These are phyloP conservation scores for Rhytidiadelphus loreus DNA, from an alignment of 225 moss, liverwort and hornwort genomes.

Conservation along the genomic window DNA sequence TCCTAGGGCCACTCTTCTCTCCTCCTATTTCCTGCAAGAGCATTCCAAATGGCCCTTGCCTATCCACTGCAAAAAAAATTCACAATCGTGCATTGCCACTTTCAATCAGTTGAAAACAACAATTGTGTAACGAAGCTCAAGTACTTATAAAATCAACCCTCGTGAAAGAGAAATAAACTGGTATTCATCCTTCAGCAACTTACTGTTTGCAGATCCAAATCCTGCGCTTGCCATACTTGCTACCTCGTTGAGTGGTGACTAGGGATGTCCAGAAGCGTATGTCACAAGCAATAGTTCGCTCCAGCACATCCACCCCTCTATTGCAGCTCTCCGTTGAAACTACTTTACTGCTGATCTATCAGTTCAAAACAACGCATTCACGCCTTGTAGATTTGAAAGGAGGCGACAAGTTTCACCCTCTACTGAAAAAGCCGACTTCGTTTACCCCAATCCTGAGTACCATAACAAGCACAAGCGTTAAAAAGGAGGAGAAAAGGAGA, in stretches of 20 bases:
- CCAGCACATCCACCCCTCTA: neutral
- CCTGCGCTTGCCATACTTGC: neutral
- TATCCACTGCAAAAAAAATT: constrained; percentile 13
- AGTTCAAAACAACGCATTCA: neutral
- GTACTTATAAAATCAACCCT: neutral
- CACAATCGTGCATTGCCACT: neutral
- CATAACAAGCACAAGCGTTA: neutral
- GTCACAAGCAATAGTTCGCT: neutral
- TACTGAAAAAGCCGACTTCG: neutral
- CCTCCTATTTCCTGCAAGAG: constrained; percentile 27
- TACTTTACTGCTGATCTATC: neutral
- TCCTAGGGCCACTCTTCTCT: constrained; percentile 10
- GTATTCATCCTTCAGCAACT: neutral
- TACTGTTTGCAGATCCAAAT: neutral
- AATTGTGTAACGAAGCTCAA: neutral
- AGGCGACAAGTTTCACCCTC: neutral
- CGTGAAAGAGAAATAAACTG: neutral
- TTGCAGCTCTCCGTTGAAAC: neutral
- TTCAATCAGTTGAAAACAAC: neutral
- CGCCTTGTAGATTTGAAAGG: neutral
- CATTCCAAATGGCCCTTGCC: constrained; percentile 20
- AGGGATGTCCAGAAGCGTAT: neutral
- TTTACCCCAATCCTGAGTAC: neutral
- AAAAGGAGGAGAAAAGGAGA: neutral
- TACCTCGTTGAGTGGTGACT: neutral